Percentiles rank a stretch among this genome's conserved stretches.
Evolutionary conservation across 768 basidiomycete genomes (phyloP).

Genomic region (Mycena polygramma): DNA sequence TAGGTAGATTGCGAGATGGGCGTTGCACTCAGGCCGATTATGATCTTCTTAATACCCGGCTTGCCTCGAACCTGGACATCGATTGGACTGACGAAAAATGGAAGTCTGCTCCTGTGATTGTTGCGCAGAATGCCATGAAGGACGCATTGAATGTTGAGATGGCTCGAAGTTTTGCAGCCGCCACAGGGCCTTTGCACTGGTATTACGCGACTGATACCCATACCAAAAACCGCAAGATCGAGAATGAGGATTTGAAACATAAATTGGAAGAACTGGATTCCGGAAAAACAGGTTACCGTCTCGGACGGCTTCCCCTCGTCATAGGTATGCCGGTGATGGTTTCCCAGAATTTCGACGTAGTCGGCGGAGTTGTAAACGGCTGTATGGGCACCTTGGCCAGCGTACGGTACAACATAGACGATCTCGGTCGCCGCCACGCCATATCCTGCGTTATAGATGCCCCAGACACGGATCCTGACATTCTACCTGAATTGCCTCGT

Average conservation of each 20-base stretch:
- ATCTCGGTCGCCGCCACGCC: not conserved
- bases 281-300: not conserved
- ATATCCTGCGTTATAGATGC: not conserved
- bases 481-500: not conserved
- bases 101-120: not conserved
- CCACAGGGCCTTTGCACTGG: not conserved
- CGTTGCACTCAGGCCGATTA: constrained; percentile 9
- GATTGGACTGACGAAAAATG: not conserved
- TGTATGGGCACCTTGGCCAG: not conserved
- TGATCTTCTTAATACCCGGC: not conserved
- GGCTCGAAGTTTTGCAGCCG: not conserved
- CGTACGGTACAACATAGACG: not conserved
- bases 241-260: not conserved
- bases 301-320: not conserved
- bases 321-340: not conserved
- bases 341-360: not conserved
- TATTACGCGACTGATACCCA: not conserved
- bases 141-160: not conserved
- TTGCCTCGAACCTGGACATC: not conserved
- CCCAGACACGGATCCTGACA: not conserved
- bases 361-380: not conserved
- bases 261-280: not conserved
- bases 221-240: not conserved
- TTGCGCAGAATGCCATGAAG: not conserved
- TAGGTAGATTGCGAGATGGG: not conserved